phyloP scores from a whole-genome alignment of 192 early-diverging fungal species.

The Oehlia diaphana region DNA sequence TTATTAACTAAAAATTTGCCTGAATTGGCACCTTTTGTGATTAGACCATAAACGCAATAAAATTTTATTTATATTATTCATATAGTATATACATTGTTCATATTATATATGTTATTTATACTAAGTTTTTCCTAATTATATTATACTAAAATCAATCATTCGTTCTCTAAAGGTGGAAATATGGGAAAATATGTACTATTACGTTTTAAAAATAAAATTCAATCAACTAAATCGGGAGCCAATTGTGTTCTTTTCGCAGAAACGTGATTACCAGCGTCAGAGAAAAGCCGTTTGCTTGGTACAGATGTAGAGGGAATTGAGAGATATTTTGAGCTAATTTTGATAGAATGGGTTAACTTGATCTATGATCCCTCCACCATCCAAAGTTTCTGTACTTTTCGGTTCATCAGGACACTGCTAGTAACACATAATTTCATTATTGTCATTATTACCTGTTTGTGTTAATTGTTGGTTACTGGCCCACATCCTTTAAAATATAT shows the following conservation, averaged over 20 bases:
- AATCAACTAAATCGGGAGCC: not conserved
- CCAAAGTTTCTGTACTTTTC: constrained; percentile 7
- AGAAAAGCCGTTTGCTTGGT: constrained; percentile 18
- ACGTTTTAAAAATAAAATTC: constrained; percentile 20
- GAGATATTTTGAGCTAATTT: constrained; percentile 25
- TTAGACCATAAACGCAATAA: no score
- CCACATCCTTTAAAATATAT: not conserved
- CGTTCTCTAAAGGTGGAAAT: no score
- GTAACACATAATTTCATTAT: not conserved
- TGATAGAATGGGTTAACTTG: constrained; percentile 19
- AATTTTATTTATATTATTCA: no score
- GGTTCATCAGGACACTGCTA: not conserved
- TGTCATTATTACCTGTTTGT: not conserved
- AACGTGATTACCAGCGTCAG: constrained; percentile 8
- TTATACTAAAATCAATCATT: no score
- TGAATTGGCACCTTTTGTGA: no score
- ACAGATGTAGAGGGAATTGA: constrained; percentile 29
- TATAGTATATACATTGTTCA: no score
- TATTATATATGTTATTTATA: no score
- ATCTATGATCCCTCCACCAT: constrained; percentile 23
- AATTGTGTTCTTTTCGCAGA: constrained; percentile 15
- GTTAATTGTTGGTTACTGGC: not conserved
- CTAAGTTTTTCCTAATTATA: no score
- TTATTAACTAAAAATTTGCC: no score
- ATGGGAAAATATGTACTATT: not conserved